phyloP scores from a whole-genome alignment of 495 filamentous ascomycete species.

The Talaromyces nanjingensis region DNA sequence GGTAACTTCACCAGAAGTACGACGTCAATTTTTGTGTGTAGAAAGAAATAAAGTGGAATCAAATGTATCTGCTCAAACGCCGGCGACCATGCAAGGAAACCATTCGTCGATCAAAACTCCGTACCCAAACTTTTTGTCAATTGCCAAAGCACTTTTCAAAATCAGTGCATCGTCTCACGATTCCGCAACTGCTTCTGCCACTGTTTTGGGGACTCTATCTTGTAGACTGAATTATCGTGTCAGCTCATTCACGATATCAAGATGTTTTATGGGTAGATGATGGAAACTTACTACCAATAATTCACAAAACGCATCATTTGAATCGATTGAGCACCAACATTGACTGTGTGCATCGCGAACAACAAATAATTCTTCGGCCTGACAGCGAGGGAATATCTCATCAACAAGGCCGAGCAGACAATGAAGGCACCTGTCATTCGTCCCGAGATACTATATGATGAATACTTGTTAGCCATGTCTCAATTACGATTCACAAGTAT shows the following conservation, averaged over 20 bases:
- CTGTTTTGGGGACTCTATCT: not conserved
- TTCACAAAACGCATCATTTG: constrained; percentile 75
- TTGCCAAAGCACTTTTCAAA: not conserved
- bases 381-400: constrained; percentile 95
- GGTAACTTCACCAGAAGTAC: not conserved
- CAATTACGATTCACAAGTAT: too few relatives aligned
- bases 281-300: constrained; percentile 51
- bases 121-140: not conserved
- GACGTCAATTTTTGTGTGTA: not conserved
- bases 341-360: constrained; percentile 84
- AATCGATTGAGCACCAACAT: constrained; percentile 71
- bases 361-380: constrained; percentile 92
- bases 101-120: not conserved
- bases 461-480: not conserved
- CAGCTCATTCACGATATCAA: not conserved
- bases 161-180: not conserved
- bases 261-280: not conserved
- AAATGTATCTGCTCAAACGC: not conserved
- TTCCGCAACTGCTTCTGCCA: not conserved
- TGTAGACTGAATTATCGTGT: not conserved
- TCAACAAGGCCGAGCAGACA: constrained; percentile 90
- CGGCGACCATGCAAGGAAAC: not conserved
- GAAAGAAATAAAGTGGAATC: not conserved
- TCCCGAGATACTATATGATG: constrained; percentile 72
- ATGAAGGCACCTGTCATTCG: constrained; percentile 82